Conservation (phyloP, 139 green algal species). For the Spirogloea muscicola region DNA sequence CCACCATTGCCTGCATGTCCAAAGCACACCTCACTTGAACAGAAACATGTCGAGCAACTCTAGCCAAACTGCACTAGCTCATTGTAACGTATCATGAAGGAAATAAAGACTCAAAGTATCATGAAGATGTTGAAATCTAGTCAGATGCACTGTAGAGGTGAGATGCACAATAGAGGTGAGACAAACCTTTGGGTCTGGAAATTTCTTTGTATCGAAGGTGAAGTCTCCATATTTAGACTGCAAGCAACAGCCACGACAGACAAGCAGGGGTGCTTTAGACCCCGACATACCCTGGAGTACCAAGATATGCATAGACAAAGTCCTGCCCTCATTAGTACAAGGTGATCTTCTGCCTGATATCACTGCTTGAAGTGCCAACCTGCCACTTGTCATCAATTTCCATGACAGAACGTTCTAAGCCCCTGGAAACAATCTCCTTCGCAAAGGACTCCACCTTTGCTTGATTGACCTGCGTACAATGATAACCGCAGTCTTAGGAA, state of each 20-base stretch:
- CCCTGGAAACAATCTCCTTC: slow-evolving; percentile 56
- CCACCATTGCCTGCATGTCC: slow-evolving; percentile 59
- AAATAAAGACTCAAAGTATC: too few relatives aligned
- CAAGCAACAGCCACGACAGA: not conserved
- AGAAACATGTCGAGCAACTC: too few relatives aligned
- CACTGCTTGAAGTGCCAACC: slow-evolving; percentile 18
- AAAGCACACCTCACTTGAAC: too few relatives aligned
- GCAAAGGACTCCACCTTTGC: slow-evolving; percentile 59
- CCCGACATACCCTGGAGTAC: too few relatives aligned
- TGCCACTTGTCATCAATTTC: slow-evolving; percentile 63
- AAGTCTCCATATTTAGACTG: slow-evolving; percentile 57
- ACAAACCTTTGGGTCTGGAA: slow-evolving; percentile 50
- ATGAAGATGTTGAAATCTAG: too few relatives aligned
- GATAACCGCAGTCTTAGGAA: not conserved
- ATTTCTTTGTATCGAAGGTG: slow-evolving; percentile 55
- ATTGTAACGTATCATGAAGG: too few relatives aligned
- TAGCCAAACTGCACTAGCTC: too few relatives aligned
- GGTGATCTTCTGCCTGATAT: too few relatives aligned
- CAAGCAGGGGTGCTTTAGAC: too few relatives aligned
- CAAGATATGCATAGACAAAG: too few relatives aligned
- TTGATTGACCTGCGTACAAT: slow-evolving; percentile 48
- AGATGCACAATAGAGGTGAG: not conserved
- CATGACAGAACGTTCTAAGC: slow-evolving; percentile 53
- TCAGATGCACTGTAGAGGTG: too few relatives aligned
- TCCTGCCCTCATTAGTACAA: too few relatives aligned